phyloP scores from a whole-genome alignment of 2,329 filamentous ascomycete genomes.

The Graphilbum sp. region DNA sequence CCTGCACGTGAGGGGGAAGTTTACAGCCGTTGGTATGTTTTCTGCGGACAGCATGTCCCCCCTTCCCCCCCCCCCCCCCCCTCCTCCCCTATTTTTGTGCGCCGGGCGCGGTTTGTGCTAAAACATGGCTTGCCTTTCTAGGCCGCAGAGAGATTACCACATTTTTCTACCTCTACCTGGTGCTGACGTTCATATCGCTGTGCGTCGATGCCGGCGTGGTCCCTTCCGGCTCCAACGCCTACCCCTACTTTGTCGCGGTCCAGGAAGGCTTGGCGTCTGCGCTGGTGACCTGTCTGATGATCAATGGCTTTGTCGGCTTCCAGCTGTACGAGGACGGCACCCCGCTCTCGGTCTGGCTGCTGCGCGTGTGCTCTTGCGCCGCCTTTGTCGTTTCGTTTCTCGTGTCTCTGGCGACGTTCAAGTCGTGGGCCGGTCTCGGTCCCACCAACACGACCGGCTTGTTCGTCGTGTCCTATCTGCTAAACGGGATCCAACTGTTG shows the following conservation, averaged over 20 bases:
- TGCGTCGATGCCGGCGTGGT: slow-evolving; percentile 86
- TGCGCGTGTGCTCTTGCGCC: slow-evolving; percentile 58
- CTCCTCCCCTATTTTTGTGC: background rate
- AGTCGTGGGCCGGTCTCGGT: slow-evolving; percentile 70
- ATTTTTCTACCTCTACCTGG: slow-evolving; percentile 95
- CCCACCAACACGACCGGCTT: slow-evolving; percentile 77
- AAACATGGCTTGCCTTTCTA: too few species aligned
- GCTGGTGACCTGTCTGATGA: slow-evolving; percentile 72
- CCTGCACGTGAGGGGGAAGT: slow-evolving; percentile 89
- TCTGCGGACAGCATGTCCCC: background rate
- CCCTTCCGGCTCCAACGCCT: slow-evolving; percentile 62
- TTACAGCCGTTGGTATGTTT: slow-evolving; percentile 79
- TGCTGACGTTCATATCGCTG: slow-evolving; percentile 75
- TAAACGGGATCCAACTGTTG: slow-evolving; percentile 75
- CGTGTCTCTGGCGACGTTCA: slow-evolving; percentile 83
- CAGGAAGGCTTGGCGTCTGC: slow-evolving; percentile 78
- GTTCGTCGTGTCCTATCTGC: slow-evolving; percentile 80
- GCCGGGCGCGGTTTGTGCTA: too few species aligned
- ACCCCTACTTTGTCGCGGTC: slow-evolving; percentile 79
- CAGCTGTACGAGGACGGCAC: slow-evolving; percentile 97
- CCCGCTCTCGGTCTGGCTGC: slow-evolving; percentile 79
- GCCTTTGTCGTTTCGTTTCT: slow-evolving; percentile 82
- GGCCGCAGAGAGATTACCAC: slow-evolving; percentile 56
- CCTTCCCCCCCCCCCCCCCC: background rate
- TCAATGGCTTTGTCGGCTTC: slow-evolving; percentile 97